Conservation (phyloP, 257 asterid species). For the Salvia rosmarinus region DNA sequence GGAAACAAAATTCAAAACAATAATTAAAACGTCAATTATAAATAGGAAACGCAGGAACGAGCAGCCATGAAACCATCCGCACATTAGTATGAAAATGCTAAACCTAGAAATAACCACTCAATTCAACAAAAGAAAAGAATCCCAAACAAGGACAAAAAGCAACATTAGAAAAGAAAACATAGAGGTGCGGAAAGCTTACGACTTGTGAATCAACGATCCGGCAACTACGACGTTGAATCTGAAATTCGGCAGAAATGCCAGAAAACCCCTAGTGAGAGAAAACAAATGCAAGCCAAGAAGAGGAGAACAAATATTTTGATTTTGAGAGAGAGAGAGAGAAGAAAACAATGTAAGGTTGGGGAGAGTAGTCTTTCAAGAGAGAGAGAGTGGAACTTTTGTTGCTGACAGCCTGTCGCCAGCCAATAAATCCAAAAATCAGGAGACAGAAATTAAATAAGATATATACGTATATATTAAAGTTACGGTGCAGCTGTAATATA, state of each 20-base stretch:
- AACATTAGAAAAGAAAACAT: not conserved
- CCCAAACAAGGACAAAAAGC: not conserved
- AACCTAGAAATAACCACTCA: slow-evolving; percentile 27
- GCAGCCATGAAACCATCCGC: slow-evolving; percentile 17
- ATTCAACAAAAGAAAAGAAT: slow-evolving; percentile 20
- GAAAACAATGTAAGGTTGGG: slow-evolving; percentile 42
- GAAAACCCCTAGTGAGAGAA: slow-evolving; percentile 41
- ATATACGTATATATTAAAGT: slow-evolving; percentile 16
- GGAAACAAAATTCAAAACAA: not conserved
- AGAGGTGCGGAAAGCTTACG: slow-evolving; percentile 35
- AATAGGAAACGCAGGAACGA: not conserved
- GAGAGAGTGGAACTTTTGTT: slow-evolving; percentile 41
- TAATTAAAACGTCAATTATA: not conserved
- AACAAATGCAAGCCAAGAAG: slow-evolving; percentile 12
- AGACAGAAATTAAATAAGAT: not conserved
- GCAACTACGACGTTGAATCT: slow-evolving; percentile 31
- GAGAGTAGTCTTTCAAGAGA: slow-evolving; percentile 40
- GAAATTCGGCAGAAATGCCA: slow-evolving; percentile 34
- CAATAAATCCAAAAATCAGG: slow-evolving; percentile 36
- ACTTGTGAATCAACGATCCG: slow-evolving; percentile 39
- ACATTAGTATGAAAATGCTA: slow-evolving; percentile 25
- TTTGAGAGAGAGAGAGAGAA: no score
- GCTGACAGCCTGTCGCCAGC: slow-evolving; percentile 58
- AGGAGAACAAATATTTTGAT: not conserved
- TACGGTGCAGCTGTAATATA: slow-evolving; percentile 22